Evolutionary conservation across 2,329 filamentous ascomycete species (phyloP).

Genomic region (Dothistroma pini): DNA sequence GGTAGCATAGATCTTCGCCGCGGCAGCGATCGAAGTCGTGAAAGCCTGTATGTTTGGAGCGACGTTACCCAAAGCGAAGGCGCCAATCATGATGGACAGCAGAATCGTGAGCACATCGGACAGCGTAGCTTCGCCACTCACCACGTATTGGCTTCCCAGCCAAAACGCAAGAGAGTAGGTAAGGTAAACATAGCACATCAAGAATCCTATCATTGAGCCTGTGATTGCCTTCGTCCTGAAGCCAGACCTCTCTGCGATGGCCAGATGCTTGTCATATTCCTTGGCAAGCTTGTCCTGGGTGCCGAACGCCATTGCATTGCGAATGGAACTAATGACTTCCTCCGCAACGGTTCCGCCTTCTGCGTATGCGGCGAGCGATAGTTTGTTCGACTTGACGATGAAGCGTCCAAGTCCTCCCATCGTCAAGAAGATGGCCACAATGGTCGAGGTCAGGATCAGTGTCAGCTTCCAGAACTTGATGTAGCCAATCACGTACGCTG

Average conservation of each 20-base stretch:
- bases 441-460: conserved; percentile 76
- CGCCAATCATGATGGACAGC: conserved; percentile 88
- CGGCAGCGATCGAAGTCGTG: conserved; percentile 75
- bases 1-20: conserved; percentile 86
- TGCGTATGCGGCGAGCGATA: conserved; percentile 74
- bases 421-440: conserved; percentile 71
- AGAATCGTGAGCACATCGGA: conserved; percentile 77
- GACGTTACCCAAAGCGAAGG: conserved; percentile 85
- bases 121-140: conserved; percentile 62
- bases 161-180: conserved; percentile 88
- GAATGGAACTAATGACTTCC: conserved; percentile 89
- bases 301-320: conserved; percentile 88
- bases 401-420: conserved; percentile 72
- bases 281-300: conserved; percentile 88
- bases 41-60: conserved; percentile 85
- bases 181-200: conserved; percentile 81
- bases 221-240: conserved; percentile 69
- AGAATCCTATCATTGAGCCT: conserved; percentile 73
- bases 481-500: conserved; percentile 88
- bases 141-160: conserved; percentile 74
- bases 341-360: conserved; percentile 84
- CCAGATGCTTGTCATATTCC: conserved; percentile 76
- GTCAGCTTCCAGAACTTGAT: conserved; percentile 91
- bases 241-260: conserved; percentile 69
- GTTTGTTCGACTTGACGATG: conserved; percentile 77